Base-by-base conservation (phyloP, 192 early-diverging fungal species). In the Podila horticola region DNA sequence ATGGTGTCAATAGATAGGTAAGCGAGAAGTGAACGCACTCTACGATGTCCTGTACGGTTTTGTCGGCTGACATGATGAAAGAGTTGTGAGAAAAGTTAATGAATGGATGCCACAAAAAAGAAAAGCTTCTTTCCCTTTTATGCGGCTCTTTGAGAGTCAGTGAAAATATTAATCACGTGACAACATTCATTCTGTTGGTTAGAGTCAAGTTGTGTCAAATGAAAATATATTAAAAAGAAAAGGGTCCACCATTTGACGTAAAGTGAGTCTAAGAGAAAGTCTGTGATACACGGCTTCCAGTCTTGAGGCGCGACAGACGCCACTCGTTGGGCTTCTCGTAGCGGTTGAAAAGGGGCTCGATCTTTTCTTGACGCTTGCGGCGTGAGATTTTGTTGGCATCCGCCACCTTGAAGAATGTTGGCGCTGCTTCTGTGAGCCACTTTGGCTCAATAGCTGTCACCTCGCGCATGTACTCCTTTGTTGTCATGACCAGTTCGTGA, bases 281-380 rank as follows among this genome's bases (percentile, higher is more conserved):
- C 75, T 96, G 94, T 59, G 91, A 94, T 67, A 90, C 86, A 36
- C 92, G 86, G 59, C 85, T 85, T 65, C 90, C 90, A 66, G 90
- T 88, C 74, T 93, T 92, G 58, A 93, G 88, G 10, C 88, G 86
- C 81, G 91, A 92, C 72, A 99, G 92, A 57, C 98, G 91, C 97
- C 97, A 99, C 74, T 97, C 96, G 84, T 98, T 94, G 22, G 96
- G 95, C 79, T 97, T 95, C 75, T 98, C 96, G 87, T 94, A 97
- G 71, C 92, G 90, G 85, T 95, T 96, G 82, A 87, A 95, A 62
- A 99, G 82, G 19, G 97, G 97, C 86, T 99, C 82, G 76, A 99
- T 91, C 69, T 92, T 93, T 86, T 99, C 98, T 67, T 94, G 90
- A 66, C 93, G 88, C 86, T 99, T 99, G 58, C 97, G 93, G 34